Percentiles rank a stretch among this genome's conserved stretches.
These are phyloP conservation scores for Magnolia officinalis DNA, from an alignment of 164 flowering plant genomes.

Conservation along the genomic window DNA sequence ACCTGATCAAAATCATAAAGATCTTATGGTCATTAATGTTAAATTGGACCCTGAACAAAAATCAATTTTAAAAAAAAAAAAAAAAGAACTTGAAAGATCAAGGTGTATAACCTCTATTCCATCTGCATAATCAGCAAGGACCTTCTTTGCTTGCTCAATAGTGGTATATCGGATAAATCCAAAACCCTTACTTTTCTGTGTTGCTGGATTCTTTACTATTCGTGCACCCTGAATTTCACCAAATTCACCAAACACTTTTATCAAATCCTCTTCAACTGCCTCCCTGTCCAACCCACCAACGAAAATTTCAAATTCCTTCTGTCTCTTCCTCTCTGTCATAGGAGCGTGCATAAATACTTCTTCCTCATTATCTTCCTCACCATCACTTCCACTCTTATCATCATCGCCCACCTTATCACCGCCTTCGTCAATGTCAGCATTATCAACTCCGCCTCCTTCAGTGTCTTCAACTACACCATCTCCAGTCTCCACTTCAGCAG, in stretches of 20 bases:
- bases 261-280: conserved; percentile 41
- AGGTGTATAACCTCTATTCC: conserved; percentile 31
- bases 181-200: conserved; percentile 40
- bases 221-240: conserved; percentile 36
- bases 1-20: conserved; percentile 25
- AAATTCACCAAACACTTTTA: conserved; percentile 30
- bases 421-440: conserved; percentile 6
- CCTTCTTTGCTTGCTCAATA: conserved; percentile 40
- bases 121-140: conserved; percentile 34
- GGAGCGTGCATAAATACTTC: conserved; percentile 19
- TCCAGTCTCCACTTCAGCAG: conserved; percentile 7
- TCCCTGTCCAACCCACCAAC: conserved; percentile 39
- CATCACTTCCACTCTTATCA: conserved; percentile 12
- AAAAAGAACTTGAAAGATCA: not conserved
- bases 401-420: conserved; percentile 12
- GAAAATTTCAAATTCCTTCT: conserved; percentile 35
- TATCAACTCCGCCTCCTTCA: conserved; percentile 8
- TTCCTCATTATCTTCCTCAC: conserved; percentile 9
- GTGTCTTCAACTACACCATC: conserved; percentile 11
- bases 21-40: not conserved
- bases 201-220: conserved; percentile 31
- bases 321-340: conserved; percentile 26
- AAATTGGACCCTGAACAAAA: not conserved
- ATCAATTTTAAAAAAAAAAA: not conserved
- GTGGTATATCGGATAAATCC: conserved; percentile 44